Evolutionary conservation across 2,329 filamentous ascomycete species (phyloP), one percentile per base, ranked within the genome.

Genomic region (Chalaropsis thielavioides): DNA sequence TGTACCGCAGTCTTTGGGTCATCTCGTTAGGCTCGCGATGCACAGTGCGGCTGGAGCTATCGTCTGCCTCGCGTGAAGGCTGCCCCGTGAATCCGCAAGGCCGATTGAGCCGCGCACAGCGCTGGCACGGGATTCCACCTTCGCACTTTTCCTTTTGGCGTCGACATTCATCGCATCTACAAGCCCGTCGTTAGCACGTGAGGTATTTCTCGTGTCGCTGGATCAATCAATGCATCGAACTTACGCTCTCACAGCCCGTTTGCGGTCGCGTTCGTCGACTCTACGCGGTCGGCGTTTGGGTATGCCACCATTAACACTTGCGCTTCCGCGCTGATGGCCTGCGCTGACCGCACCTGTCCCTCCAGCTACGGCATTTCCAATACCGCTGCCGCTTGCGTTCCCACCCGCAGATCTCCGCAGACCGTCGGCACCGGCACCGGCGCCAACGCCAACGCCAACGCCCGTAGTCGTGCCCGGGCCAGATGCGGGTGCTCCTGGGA

Each of bases 131-230:
- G 19, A 80, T 74, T 61, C 80, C 80, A 59, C 80, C 80, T 69
- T 82, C 79, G 69, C 80, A 82, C 72, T 81, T 81, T 71, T 82
- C 80, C 70, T 82, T 82, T 66, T 80, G 76, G 68, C 79, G 75
- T 66, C 80, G 79, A 71, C 80, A 82, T 63, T 77, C 78, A 70
- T 81, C 79, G 69, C 80, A 82, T 66, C 80, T 82, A 60, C 40
- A 49, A 15, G n/a, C 15, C 8, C 13, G n/a, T 58, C 11, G 31
- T 58, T 58, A 58, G 54, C 24, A 58, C 24, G 8, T 58, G 17
- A 38, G 27, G 38, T n/a, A 58, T 58, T 58, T 31, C 40, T 27
- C 10, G 13, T 17, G 54, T 19, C 2, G 24, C 13, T n/a, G 1
- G 19, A 61, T 67, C 46, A 41, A 19, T 6, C 3, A 41, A 19